Percentiles rank a stretch among this genome's conserved stretches.
phyloP scores from a whole-genome alignment of 208 protist genomes.

The Leishmania martiniquensis region DNA sequence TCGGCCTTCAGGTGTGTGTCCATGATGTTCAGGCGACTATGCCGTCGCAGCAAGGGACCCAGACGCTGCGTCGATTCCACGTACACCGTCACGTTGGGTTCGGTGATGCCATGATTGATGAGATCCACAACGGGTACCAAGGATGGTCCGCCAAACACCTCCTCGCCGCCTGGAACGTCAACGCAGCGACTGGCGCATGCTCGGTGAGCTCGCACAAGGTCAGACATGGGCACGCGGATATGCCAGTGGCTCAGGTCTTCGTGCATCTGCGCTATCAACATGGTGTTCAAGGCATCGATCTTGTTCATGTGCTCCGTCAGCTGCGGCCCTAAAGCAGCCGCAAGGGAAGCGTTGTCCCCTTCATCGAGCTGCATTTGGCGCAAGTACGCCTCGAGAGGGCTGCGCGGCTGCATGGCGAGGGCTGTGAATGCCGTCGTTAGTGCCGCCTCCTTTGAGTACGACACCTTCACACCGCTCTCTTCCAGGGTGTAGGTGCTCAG shows the following conservation, averaged over 20 bases:
- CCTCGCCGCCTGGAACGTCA: conserved; percentile 58
- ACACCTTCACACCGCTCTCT: conserved; percentile 40
- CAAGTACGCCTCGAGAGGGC: conserved; percentile 51
- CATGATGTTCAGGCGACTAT: conserved; percentile 28
- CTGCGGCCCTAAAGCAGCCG: conserved; percentile 21
- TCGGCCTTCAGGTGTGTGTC: conserved; percentile 24
- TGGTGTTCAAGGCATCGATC: conserved; percentile 42
- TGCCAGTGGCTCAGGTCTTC: conserved; percentile 19
- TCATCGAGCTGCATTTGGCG: conserved; percentile 41
- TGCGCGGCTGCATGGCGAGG: conserved; percentile 39
- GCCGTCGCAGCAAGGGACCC: conserved; percentile 13
- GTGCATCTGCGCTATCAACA: conserved; percentile 27
- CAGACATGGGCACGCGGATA: conserved; percentile 24
- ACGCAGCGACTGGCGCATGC: conserved; percentile 76
- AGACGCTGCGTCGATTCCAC: conserved; percentile 27
- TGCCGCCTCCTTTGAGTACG: conserved; percentile 56
- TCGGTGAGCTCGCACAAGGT: conserved; percentile 46
- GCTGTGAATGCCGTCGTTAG: conserved; percentile 67
- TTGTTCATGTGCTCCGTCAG: conserved; percentile 22
- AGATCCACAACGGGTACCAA: conserved; percentile 81
- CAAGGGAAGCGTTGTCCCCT: conserved; percentile 5
- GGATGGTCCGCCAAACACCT: conserved; percentile 74
- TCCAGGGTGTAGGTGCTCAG: conserved; percentile 39
- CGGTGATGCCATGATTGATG: conserved; percentile 63
- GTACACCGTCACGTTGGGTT: conserved; percentile 51